These are phyloP conservation scores for Dinochytrium kinnereticum DNA, from an alignment of 371 early-diverging fungal species.

Conservation along the genomic window DNA sequence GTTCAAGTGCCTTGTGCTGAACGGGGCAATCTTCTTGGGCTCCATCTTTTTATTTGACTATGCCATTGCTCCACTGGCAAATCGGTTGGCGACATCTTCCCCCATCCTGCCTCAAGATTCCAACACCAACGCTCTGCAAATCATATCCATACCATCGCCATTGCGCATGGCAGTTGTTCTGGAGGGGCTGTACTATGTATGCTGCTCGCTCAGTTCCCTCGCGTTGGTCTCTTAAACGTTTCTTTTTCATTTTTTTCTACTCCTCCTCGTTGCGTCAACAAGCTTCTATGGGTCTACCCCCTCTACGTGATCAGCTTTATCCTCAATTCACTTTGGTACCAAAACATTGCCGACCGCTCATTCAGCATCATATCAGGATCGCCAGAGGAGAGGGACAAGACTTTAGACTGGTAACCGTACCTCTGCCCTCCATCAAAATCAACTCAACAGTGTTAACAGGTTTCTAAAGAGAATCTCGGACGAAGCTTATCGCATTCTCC, in stretches of 20 bases:
- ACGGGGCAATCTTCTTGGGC: slow-evolving; percentile 48
- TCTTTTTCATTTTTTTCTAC: no score
- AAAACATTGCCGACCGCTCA: slow-evolving; percentile 46
- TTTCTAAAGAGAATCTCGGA: slow-evolving; percentile 31
- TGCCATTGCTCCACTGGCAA: slow-evolving; percentile 32
- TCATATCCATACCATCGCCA: no score
- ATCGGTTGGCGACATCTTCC: background rate
- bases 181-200: background rate
- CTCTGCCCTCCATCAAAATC: no score
- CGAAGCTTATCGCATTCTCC: slow-evolving; percentile 42
- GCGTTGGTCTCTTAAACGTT: no score
- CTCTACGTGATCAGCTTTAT: slow-evolving; percentile 40
- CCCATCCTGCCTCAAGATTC: background rate
- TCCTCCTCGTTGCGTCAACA: background rate
- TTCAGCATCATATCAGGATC: slow-evolving; percentile 34
- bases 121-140: no score
- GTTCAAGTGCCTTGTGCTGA: slow-evolving; percentile 45
- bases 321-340: slow-evolving; percentile 45
- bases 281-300: slow-evolving; percentile 47
- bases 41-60: slow-evolving; percentile 40
- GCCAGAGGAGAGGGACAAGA: slow-evolving; percentile 13
- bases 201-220: no score
- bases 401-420: slow-evolving; percentile 4
- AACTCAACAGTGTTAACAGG: no score
- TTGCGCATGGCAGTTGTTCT: background rate